These are phyloP conservation scores for Trametes sanguinea DNA, from an alignment of 768 basidiomycete genomes.

Conservation along the genomic window DNA sequence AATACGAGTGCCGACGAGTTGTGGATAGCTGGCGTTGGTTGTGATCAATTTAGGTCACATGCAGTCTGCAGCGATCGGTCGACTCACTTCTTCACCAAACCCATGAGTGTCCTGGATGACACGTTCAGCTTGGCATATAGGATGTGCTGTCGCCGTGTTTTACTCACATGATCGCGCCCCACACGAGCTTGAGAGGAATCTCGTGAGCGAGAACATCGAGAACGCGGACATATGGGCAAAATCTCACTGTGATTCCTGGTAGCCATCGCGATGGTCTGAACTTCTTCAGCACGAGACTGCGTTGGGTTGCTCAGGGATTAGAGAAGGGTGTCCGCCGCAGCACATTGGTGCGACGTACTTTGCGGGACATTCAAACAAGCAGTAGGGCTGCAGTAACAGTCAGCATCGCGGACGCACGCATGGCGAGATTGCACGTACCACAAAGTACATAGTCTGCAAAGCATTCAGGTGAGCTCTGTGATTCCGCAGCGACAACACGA, in stretches of 20 bases:
- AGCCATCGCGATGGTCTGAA: constrained; percentile 72
- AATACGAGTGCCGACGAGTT: constrained; percentile 59
- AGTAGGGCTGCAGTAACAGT: not conserved
- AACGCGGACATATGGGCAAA: constrained; percentile 9
- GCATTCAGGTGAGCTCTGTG: not conserved
- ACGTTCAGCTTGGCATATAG: not conserved
- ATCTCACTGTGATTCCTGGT: constrained; percentile 57
- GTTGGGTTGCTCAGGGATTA: too few species aligned
- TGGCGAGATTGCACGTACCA: constrained; percentile 42
- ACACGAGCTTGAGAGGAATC: constrained; percentile 44
- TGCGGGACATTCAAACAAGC: constrained; percentile 11
- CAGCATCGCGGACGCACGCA: too few species aligned
- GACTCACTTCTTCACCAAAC: constrained; percentile 60
- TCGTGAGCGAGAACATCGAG: not conserved
- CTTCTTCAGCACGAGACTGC: constrained; percentile 54
- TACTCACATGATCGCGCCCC: constrained; percentile 64
- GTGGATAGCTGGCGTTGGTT: constrained; percentile 44
- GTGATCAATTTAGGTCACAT: too few species aligned
- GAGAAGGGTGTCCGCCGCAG: too few species aligned
- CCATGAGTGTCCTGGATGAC: constrained; percentile 55
- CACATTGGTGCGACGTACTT: not conserved
- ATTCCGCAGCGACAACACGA: not conserved
- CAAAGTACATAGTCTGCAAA: constrained; percentile 64
- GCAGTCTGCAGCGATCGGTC: too few species aligned
- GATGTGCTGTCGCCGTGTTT: not conserved